Percentiles rank a stretch among this genome's conserved stretches.
Evolutionary conservation across 2,329 filamentous ascomycete genomes (phyloP).

Genomic region (Pseudogymnoascus sp.): DNA sequence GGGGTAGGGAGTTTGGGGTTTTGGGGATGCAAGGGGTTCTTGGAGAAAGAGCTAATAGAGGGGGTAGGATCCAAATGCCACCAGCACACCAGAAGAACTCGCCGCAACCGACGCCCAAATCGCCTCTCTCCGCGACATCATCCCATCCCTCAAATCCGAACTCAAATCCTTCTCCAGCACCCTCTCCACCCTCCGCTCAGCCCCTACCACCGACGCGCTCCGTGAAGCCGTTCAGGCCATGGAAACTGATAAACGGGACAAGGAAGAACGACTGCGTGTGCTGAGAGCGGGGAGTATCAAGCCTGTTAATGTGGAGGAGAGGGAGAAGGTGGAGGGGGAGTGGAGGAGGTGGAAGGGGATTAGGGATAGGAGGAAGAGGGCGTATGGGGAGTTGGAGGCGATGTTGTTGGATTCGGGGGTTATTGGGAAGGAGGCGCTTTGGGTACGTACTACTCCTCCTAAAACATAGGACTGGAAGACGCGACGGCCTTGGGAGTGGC

Average conservation of each 20-base stretch:
- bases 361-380: constrained; percentile 24
- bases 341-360: constrained; percentile 37
- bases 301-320: constrained; percentile 41
- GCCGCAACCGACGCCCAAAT: constrained; percentile 42
- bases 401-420: constrained; percentile 34
- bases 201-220: constrained; percentile 44
- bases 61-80: constrained; percentile 40
- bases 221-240: constrained; percentile 35
- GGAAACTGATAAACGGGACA: constrained; percentile 35
- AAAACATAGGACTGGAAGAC: neutral
- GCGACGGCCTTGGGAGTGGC: neutral
- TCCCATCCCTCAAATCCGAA: constrained; percentile 40
- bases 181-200: constrained; percentile 33
- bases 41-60: neutral
- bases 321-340: constrained; percentile 37
- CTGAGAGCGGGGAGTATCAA: constrained; percentile 33
- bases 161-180: constrained; percentile 39
- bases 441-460: constrained; percentile 30
- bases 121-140: constrained; percentile 36
- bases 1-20: neutral
- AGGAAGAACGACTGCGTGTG: constrained; percentile 33
- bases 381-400: constrained; percentile 29
- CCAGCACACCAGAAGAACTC: constrained; percentile 40
- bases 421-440: constrained; percentile 40
- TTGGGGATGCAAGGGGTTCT: neutral